Conservation (phyloP, 2,329 filamentous ascomycete species). For the Chaetomium strumarium region DNA sequence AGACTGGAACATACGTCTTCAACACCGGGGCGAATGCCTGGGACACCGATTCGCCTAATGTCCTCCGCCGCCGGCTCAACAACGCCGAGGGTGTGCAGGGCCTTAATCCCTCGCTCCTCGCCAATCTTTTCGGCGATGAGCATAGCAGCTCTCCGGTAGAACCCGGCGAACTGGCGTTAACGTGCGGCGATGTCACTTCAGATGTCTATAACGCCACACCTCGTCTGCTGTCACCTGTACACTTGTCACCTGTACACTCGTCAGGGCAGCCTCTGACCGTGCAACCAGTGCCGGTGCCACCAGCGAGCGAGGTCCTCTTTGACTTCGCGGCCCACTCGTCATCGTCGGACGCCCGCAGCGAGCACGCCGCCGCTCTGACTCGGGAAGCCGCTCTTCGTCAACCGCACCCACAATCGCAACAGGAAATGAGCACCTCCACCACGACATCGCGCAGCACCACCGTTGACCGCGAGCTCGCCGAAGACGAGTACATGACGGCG, state of each 20-base stretch:
- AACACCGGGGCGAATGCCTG: constrained; percentile 48
- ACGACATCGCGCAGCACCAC: constrained; percentile 15
- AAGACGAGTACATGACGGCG: constrained; percentile 49
- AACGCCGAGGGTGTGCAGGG: constrained; percentile 39
- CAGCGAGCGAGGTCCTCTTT: constrained; percentile 19
- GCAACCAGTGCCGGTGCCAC: constrained; percentile 5
- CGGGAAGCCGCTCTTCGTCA: background rate
- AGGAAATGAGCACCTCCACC: background rate
- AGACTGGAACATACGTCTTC: constrained; percentile 52
- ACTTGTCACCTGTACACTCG: background rate
- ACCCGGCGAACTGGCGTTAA: constrained; percentile 44
- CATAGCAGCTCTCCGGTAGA: no score
- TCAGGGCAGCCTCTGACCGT: constrained; percentile 2
- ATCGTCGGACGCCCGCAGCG: constrained; percentile 6
- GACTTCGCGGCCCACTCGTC: constrained; percentile 19
- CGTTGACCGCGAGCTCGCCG: constrained; percentile 36
- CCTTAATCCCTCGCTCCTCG: constrained; percentile 42
- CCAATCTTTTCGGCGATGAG: constrained; percentile 57
- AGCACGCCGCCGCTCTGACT: constrained; percentile 7
- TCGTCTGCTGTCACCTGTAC: constrained; percentile 25
- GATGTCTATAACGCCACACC: constrained; percentile 53
- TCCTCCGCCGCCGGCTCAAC: constrained; percentile 43
- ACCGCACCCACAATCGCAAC: background rate
- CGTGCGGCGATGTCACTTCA: no score
- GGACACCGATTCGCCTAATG: constrained; percentile 34